Conservation (phyloP, 139 green algal species). For the Edaphochlamys debaryana region DNA sequence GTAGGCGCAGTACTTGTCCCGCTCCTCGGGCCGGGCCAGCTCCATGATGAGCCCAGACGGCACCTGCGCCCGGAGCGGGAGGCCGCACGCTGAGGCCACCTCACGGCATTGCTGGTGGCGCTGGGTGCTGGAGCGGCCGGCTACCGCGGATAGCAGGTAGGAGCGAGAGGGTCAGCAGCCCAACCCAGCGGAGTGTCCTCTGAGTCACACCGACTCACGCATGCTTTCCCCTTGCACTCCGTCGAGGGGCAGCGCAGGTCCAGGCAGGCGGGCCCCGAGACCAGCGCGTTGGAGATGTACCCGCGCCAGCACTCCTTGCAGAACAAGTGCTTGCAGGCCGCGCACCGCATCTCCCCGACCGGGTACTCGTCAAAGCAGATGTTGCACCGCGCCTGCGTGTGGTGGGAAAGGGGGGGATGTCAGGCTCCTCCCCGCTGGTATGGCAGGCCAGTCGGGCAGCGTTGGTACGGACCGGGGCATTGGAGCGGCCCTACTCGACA, state of each 20-base stretch:
- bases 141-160: too few relatives aligned
- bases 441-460: too few relatives aligned
- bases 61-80: conserved; percentile 51
- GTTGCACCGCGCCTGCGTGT: conserved; percentile 70
- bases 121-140: too few relatives aligned
- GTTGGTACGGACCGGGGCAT: too few relatives aligned
- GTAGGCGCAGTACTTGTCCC: conserved; percentile 66
- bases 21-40: conserved; percentile 43
- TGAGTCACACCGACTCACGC: too few relatives aligned
- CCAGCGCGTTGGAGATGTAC: conserved; percentile 77
- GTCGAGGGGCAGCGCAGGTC: conserved; percentile 67
- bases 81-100: too few relatives aligned
- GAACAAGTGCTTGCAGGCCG: conserved; percentile 84
- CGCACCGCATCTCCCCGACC: conserved; percentile 57
- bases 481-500: too few relatives aligned
- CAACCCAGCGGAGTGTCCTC: too few relatives aligned
- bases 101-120: too few relatives aligned
- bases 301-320: conserved; percentile 89
- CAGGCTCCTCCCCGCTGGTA: too few relatives aligned
- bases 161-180: too few relatives aligned
- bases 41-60: conserved; percentile 50
- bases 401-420: not conserved
- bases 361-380: conserved; percentile 93
- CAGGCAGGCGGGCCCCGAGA: conserved; percentile 51
- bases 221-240: conserved; percentile 71